Base-by-base conservation (phyloP, 495 filamentous ascomycete species). In the Lasiosphaeriaceae sp. region DNA sequence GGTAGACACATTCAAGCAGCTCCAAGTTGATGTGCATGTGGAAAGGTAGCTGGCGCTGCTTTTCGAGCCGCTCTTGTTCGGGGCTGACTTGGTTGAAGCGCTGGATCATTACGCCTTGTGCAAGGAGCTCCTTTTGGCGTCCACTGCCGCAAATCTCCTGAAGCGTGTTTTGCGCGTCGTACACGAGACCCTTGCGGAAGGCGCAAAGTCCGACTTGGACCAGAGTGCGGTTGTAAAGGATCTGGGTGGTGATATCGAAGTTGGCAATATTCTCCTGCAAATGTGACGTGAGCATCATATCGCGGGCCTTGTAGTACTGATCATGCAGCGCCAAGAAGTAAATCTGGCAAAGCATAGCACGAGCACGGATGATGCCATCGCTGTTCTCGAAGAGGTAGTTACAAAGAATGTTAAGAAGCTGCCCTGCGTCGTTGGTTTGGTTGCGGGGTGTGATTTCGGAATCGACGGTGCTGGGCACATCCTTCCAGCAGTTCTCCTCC, bases 1-100 rank as follows among this genome's bases (percentile, higher is more conserved):
- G 86, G 74, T 99, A 99, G 57, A 97, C 92, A 67, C 93, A 97
- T 72, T 99, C 94, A 3, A 99, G 84, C 26, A 99, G 83, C 66
- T 99, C 94, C 20, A 99, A 82, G 79, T 99, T 99, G 80, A 99
- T 97, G 80, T 99, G 94, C 90, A 97, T 96, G 77, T 99, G 94
- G 84, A 99, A 99, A 44, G 94, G 94, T 57, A 99, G 80, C 75
- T 97, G 94, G 58, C 94, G 85, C 71, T 97, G 94, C 60, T 92
- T 86, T 73, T 99, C 94, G 22, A 97, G 83, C 59, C 93, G 87
- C 74, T 99, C 94, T 72, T 97, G 95, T 77, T 99, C 94, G 5
- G 94, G 95, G 17, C 90, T 90, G 55, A 97, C 92, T 65, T 94
- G 92, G 29, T 85, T 90, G 77, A 89, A 99, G 41, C 94, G 84